phyloP scores from a whole-genome alignment of 768 basidiomycete species.

The Lyophyllum atratum region DNA sequence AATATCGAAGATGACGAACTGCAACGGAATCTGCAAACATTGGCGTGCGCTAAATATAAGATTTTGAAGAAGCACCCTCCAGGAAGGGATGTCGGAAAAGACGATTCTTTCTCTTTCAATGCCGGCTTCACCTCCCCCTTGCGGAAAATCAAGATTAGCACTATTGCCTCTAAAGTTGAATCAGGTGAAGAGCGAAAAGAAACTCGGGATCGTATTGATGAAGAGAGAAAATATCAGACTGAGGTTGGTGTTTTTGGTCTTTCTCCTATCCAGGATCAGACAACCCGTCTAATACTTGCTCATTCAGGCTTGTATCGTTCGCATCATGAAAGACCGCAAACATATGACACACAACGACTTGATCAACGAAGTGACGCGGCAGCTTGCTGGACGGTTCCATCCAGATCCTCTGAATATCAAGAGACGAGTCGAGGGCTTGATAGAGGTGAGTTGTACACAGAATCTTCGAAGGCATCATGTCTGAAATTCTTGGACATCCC shows the following conservation, averaged over 20 bases:
- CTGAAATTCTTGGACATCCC: background rate
- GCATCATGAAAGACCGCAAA: constrained; percentile 97
- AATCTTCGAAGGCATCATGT: background rate
- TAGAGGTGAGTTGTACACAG: constrained; percentile 64
- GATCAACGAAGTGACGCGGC: constrained; percentile 87
- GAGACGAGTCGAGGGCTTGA: constrained; percentile 88
- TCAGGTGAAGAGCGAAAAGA: constrained; percentile 85
- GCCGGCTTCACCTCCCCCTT: constrained; percentile 74
- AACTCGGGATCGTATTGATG: constrained; percentile 87
- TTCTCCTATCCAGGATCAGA: background rate
- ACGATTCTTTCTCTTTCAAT: constrained; percentile 92
- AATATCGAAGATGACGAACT: constrained; percentile 76
- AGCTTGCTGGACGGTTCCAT: constrained; percentile 80
- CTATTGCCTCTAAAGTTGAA: constrained; percentile 87
- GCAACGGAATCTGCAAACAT: constrained; percentile 90
- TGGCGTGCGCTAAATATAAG: constrained; percentile 94
- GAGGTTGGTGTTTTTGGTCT: constrained; percentile 59
- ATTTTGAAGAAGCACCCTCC: constrained; percentile 90
- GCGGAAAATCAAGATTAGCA: constrained; percentile 92
- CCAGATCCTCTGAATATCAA: constrained; percentile 89
- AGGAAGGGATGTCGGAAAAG: constrained; percentile 73
- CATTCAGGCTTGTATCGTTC: constrained; percentile 91
- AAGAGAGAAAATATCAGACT: constrained; percentile 85
- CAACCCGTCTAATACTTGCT: constrained; percentile 1
- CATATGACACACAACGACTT: constrained; percentile 86